phyloP scores from a whole-genome alignment of 441 rosid species.

The Populus hybrid region DNA sequence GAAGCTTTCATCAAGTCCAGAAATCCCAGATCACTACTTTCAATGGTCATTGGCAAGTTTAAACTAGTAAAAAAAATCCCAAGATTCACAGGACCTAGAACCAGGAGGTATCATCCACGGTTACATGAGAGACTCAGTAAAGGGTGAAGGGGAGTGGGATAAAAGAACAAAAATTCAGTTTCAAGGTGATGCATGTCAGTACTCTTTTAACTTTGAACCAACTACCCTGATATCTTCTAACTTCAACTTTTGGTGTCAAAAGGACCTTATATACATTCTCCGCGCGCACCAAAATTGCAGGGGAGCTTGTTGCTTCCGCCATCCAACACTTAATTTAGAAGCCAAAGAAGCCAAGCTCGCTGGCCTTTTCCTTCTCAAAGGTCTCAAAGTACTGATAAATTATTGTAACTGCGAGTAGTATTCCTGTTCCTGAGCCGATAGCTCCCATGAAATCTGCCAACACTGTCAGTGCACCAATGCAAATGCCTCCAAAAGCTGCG shows the following conservation, averaged over 20 bases:
- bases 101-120: neutral
- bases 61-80: neutral
- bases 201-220: neutral
- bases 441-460: constrained; percentile 96
- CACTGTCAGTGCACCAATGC: constrained; percentile 80
- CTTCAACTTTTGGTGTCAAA: constrained; percentile 9
- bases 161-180: neutral
- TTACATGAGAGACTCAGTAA: neutral
- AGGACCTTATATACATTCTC: constrained; percentile 18
- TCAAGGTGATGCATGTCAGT: constrained; percentile 5
- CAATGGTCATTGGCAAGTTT: neutral
- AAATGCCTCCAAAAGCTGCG: constrained; percentile 79
- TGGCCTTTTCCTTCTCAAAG: constrained; percentile 97
- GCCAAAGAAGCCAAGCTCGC: constrained; percentile 90
- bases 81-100: neutral
- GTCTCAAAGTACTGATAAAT: constrained; percentile 95
- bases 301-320: constrained; percentile 20
- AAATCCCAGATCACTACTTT: neutral
- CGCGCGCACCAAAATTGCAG: constrained; percentile 23
- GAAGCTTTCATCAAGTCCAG: neutral
- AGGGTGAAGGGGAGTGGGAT: neutral
- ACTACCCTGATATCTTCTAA: constrained; percentile 11
- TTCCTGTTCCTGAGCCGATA: constrained; percentile 89
- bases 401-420: constrained; percentile 83
- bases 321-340: constrained; percentile 22